Percentiles rank a stretch among this genome's conserved stretches.
Evolutionary conservation across 352 stramenopile species (phyloP).

Genomic region (Globisporangium solare): DNA sequence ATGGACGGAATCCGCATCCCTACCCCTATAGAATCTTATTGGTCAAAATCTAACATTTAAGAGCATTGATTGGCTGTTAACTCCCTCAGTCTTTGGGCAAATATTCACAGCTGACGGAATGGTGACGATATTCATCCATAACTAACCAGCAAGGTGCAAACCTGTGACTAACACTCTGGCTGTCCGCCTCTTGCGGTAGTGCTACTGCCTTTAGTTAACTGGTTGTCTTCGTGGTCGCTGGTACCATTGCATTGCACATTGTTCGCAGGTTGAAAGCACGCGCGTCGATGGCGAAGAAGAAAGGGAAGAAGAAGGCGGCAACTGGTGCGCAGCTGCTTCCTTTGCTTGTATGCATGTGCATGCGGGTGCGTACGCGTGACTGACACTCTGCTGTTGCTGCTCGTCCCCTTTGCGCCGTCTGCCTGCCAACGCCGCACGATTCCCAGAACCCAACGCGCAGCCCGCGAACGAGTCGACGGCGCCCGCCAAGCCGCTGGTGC

Average conservation of each 20-base stretch:
- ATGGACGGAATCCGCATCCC: too few species aligned
- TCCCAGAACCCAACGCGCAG: neutral
- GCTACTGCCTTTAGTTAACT: neutral
- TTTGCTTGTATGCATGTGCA: neutral
- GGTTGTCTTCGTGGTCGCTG: neutral
- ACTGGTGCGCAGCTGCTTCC: neutral
- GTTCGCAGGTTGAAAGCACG: neutral
- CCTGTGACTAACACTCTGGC: conserved; percentile 1
- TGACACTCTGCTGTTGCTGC: neutral
- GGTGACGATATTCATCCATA: too few species aligned
- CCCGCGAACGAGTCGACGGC: neutral
- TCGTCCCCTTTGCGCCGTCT: neutral
- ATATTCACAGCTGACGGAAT: too few species aligned
- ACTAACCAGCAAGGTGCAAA: neutral
- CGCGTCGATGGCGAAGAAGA: conserved; percentile 71
- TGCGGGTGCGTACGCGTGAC: neutral
- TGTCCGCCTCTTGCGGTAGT: neutral
- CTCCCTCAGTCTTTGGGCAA: too few species aligned
- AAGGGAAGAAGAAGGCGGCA: conserved; percentile 68
- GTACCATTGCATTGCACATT: neutral
- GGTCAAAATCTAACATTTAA: too few species aligned
- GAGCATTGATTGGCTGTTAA: too few species aligned
- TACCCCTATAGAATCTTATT: too few species aligned
- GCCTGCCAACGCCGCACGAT: neutral
- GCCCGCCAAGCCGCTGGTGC: neutral